These are phyloP conservation scores for Eucalyptus leucophloia DNA, from an alignment of 345 rosid genomes.

Conservation along the genomic window DNA sequence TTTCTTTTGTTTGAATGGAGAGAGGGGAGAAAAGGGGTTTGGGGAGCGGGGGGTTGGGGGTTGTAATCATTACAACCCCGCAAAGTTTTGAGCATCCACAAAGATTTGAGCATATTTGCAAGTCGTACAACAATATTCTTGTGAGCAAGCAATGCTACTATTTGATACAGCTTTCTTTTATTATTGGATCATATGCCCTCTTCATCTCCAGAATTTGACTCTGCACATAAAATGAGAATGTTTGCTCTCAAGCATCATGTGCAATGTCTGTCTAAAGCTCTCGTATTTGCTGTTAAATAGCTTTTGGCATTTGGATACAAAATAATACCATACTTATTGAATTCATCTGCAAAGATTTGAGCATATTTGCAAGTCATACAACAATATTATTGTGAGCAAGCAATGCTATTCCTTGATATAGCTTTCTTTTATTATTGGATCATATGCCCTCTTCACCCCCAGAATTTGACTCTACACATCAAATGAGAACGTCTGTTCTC, in stretches of 20 bases:
- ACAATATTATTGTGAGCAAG: not conserved
- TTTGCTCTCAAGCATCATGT: not conserved
- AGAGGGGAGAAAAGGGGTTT: not conserved
- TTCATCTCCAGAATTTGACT: not conserved
- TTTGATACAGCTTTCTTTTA: not conserved
- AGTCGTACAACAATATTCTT: not conserved
- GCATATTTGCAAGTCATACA: not conserved
- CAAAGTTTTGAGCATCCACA: not conserved
- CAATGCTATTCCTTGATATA: not conserved
- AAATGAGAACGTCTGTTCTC: not conserved
- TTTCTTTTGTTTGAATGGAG: not conserved
- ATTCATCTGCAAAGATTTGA: not conserved
- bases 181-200: not conserved
- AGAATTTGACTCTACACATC: not conserved
- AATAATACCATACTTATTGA: not conserved
- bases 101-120: not conserved
- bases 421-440: not conserved
- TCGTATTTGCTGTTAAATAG: not conserved
- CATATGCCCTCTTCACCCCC: not conserved
- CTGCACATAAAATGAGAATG: not conserved
- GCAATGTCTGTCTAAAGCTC: not conserved
- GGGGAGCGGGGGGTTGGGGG: not conserved
- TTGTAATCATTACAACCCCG: not conserved
- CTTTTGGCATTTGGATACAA: not conserved
- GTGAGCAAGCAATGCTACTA: not conserved